Evolutionary conservation across 2,329 filamentous ascomycete species (phyloP).

Genomic region (Cladosporium sp.): DNA sequence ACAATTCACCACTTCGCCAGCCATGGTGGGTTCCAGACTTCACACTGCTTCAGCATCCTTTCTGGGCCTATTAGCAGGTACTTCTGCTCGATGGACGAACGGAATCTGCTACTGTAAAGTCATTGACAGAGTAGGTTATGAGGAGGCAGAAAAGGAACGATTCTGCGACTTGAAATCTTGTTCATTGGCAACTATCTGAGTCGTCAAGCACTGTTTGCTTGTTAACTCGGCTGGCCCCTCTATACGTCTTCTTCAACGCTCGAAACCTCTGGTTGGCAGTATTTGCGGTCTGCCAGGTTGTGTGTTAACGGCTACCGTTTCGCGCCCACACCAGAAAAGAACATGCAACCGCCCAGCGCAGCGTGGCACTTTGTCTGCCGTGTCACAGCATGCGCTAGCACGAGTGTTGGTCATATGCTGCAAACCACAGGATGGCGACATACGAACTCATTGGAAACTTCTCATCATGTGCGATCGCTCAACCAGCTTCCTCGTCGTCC

Average conservation of each 20-base stretch:
- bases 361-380: not conserved
- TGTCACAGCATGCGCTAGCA: not conserved
- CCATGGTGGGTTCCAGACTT: no score
- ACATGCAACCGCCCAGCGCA: not conserved
- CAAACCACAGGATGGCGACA: not conserved
- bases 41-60: no score
- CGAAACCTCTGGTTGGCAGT: not conserved
- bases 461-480: not conserved
- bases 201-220: not conserved
- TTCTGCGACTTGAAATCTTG: no score
- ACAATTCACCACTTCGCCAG: no score
- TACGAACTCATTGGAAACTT: not conserved
- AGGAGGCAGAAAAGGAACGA: no score
- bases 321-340: not conserved
- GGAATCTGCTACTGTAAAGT: no score
- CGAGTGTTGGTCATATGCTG: not conserved
- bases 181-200: not conserved
- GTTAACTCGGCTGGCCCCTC: not conserved
- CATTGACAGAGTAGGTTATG: no score
- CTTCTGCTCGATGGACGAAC: no score
- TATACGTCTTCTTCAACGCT: not conserved
- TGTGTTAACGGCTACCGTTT: not conserved
- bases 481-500: not conserved
- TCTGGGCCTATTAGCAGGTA: no score
- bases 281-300: not conserved